Conservation (phyloP, 305 asterid species). For the Solanum chacoense region DNA sequence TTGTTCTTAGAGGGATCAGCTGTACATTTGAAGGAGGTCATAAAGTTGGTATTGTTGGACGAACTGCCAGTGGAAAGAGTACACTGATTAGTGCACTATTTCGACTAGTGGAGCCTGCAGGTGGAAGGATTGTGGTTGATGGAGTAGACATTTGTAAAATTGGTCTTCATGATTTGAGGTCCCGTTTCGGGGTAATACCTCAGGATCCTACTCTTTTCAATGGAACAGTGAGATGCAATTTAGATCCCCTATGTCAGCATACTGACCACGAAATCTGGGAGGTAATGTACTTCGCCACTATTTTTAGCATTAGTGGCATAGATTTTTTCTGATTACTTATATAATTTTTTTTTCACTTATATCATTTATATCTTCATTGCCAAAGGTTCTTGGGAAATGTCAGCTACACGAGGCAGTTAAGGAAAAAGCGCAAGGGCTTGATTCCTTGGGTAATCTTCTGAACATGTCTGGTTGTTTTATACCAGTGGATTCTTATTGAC, state of each 20-base stretch:
- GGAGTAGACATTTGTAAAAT: conserved; percentile 58
- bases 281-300: conserved; percentile 19
- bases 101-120: conserved; percentile 76
- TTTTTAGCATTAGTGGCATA: background rate
- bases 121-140: conserved; percentile 79
- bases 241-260: conserved; percentile 73
- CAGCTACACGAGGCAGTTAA: conserved; percentile 76
- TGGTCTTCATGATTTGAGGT: conserved; percentile 87
- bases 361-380: background rate
- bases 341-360: background rate
- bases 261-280: conserved; percentile 73
- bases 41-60: conserved; percentile 76
- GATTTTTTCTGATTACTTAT: background rate
- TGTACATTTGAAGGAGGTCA: conserved; percentile 84
- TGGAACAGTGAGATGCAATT: conserved; percentile 78
- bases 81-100: conserved; percentile 80
- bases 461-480: background rate
- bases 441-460: conserved; percentile 54
- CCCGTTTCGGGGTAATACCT: conserved; percentile 81
- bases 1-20: conserved; percentile 70
- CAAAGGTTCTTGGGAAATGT: conserved; percentile 70
- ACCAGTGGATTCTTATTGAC: background rate
- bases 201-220: conserved; percentile 91
- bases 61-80: conserved; percentile 96
- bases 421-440: conserved; percentile 63